Conservation (phyloP, 352 stramenopile species). For the Phytopythium delawarense region DNA sequence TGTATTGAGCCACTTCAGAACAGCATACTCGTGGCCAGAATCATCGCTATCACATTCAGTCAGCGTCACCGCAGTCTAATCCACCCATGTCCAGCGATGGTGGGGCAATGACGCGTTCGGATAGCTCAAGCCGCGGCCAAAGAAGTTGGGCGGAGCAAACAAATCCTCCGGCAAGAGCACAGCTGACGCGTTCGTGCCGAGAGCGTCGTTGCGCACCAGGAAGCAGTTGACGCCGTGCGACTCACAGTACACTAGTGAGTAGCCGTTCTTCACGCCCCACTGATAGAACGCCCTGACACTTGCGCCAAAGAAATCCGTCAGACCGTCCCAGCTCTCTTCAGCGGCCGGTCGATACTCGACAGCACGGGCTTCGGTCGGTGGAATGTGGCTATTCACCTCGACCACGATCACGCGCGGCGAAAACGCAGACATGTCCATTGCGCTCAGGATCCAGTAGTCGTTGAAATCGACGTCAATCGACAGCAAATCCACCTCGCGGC, state of each 20-base stretch:
- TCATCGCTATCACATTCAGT: background rate
- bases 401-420: conserved; percentile 54
- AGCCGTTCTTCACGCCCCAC: conserved; percentile 36
- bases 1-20: too few relatives aligned
- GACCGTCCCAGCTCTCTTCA: conserved; percentile 39
- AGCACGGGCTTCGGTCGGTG: conserved; percentile 31
- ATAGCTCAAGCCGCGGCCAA: conserved; percentile 51
- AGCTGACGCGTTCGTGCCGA: conserved; percentile 24
- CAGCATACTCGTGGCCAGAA: background rate
- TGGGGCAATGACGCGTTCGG: conserved; percentile 27
- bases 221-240: conserved; percentile 77
- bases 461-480: conserved; percentile 79
- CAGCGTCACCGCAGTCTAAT: background rate
- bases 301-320: conserved; percentile 54
- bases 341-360: conserved; percentile 39
- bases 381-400: conserved; percentile 61
- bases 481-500: conserved; percentile 48
- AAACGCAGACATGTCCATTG: conserved; percentile 37
- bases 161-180: conserved; percentile 30
- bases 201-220: conserved; percentile 46
- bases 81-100: conserved; percentile 52
- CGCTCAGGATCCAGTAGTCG: conserved; percentile 65
- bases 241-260: conserved; percentile 78
- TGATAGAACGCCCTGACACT: conserved; percentile 43
- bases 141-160: conserved; percentile 60